Percentiles rank a stretch among this genome's conserved stretches.
phyloP scores from a whole-genome alignment of 257 asterid genomes.

The Przewalskia tangutica region DNA sequence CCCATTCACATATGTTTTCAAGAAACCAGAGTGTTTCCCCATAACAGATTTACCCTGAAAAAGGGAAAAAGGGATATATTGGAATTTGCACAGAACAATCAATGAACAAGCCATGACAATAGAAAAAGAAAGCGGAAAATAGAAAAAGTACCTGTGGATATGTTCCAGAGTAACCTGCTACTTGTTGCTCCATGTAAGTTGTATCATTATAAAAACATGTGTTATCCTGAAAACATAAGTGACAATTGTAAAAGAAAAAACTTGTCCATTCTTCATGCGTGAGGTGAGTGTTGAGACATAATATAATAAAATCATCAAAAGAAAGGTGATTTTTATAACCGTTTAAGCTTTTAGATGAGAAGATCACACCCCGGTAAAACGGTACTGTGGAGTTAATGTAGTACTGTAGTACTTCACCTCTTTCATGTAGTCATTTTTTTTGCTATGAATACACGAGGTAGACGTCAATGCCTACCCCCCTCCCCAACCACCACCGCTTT shows the following conservation, averaged over 20 bases:
- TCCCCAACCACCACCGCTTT: neutral
- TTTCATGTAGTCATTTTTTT: neutral
- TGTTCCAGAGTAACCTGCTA: conserved; percentile 29
- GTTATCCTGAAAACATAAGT: neutral
- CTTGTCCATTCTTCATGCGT: neutral
- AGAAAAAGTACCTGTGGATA: conserved; percentile 31
- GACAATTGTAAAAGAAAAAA: neutral
- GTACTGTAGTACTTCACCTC: neutral
- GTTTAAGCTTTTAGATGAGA: neutral
- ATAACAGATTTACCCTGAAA: conserved; percentile 52
- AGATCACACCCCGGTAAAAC: neutral
- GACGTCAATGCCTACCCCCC: neutral
- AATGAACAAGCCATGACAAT: neutral
- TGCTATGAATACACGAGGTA: neutral
- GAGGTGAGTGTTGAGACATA: neutral
- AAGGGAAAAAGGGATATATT: neutral
- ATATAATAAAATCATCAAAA: neutral
- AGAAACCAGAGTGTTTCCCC: conserved; percentile 39
- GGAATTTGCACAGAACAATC: neutral
- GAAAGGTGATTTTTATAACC: no score
- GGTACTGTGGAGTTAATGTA: neutral
- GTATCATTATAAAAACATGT: neutral
- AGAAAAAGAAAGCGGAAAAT: neutral
- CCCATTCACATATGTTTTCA: conserved; percentile 8
- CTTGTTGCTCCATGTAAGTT: conserved; percentile 18